Evolutionary conservation across 768 basidiomycete species (phyloP).

Genomic region (Lanmaoa rubissima): DNA sequence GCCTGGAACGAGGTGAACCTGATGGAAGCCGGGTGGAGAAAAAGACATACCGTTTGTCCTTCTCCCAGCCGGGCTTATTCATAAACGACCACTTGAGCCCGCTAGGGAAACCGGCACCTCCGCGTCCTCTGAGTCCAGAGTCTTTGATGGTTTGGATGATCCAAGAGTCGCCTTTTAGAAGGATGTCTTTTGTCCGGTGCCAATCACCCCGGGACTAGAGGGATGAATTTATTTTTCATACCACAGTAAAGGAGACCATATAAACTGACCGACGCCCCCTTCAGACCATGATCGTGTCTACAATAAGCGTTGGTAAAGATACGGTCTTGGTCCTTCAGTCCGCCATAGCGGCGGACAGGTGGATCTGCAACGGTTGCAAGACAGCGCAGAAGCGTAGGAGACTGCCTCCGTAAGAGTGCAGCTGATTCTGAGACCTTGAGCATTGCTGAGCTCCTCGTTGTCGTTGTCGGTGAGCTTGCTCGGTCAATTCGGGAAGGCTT

Average conservation of each 20-base stretch:
- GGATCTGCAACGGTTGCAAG: slow-evolving; percentile 78
- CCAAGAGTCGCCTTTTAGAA: slow-evolving; percentile 94
- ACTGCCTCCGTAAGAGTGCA: slow-evolving; percentile 20
- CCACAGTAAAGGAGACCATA: background rate
- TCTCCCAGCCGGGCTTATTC: slow-evolving; percentile 99
- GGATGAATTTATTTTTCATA: background rate
- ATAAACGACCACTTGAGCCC: slow-evolving; percentile 98
- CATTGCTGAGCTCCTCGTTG: slow-evolving; percentile 22
- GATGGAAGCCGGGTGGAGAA: background rate
- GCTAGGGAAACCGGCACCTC: slow-evolving; percentile 95
- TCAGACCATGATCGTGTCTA: slow-evolving; percentile 87
- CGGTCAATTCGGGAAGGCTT: background rate
- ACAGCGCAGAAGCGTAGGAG: slow-evolving; percentile 17
- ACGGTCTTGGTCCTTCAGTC: slow-evolving; percentile 90
- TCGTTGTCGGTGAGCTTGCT: slow-evolving; percentile 11
- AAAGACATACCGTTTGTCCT: slow-evolving; percentile 68
- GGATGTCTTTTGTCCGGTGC: slow-evolving; percentile 96
- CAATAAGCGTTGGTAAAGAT: slow-evolving; percentile 92
- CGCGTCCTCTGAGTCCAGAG: slow-evolving; percentile 92
- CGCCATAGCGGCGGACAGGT: slow-evolving; percentile 91
- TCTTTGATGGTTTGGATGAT: slow-evolving; percentile 96
- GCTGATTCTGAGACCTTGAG: slow-evolving; percentile 29
- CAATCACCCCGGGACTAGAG: slow-evolving; percentile 26
- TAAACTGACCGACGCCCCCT: slow-evolving; percentile 75
- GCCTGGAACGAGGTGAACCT: slow-evolving; percentile 45